Evolutionary conservation across 345 rosid genomes (phyloP).

Genomic region (Camelina hispida): DNA sequence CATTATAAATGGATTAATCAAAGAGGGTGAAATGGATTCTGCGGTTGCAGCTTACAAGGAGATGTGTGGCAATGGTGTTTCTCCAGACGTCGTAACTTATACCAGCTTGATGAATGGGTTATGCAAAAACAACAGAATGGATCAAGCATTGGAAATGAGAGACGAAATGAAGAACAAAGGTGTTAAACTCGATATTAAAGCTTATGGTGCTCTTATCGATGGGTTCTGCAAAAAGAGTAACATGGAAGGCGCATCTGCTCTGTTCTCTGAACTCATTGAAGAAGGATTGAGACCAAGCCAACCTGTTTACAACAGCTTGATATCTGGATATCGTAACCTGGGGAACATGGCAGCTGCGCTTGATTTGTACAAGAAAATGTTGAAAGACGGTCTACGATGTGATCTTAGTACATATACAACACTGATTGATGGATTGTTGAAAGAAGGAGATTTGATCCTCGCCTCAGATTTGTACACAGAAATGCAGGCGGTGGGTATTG

Average conservation of each 20-base stretch:
- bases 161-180: slow-evolving; percentile 55
- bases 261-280: slow-evolving; percentile 66
- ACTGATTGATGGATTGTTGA: slow-evolving; percentile 70
- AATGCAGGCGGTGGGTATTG: slow-evolving; percentile 66
- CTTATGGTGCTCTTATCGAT: slow-evolving; percentile 60
- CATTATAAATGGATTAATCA: slow-evolving; percentile 69
- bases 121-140: slow-evolving; percentile 36
- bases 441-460: slow-evolving; percentile 56
- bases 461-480: slow-evolving; percentile 72
- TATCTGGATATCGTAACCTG: slow-evolving; percentile 63
- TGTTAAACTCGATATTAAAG: slow-evolving; percentile 57
- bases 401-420: slow-evolving; percentile 70
- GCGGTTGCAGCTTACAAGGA: slow-evolving; percentile 58
- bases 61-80: slow-evolving; percentile 61
- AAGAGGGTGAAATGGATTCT: slow-evolving; percentile 58
- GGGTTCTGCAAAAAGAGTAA: slow-evolving; percentile 67
- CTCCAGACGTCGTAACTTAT: slow-evolving; percentile 69
- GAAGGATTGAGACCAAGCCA: slow-evolving; percentile 64
- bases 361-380: slow-evolving; percentile 64
- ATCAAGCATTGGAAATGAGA: slow-evolving; percentile 43
- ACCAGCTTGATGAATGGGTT: slow-evolving; percentile 67
- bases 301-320: slow-evolving; percentile 64
- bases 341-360: slow-evolving; percentile 74
- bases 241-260: slow-evolving; percentile 60
- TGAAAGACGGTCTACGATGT: slow-evolving; percentile 56